Percentiles rank a stretch among this genome's conserved stretches.
Conservation (phyloP, 2,329 filamentous ascomycete species). For the Pseudogymnoascus sp. region DNA sequence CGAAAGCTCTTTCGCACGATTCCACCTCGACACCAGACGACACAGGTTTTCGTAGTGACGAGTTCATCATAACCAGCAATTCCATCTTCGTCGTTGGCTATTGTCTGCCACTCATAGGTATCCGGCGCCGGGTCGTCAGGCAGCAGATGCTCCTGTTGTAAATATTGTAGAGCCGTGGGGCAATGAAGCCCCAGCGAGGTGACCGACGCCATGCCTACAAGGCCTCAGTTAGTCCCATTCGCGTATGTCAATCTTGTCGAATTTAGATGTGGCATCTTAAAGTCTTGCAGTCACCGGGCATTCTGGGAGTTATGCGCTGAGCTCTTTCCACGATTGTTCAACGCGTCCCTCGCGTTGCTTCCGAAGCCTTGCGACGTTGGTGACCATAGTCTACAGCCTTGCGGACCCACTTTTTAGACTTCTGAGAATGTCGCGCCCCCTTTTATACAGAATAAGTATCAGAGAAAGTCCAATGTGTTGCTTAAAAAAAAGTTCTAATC, state of each 20-base stretch:
- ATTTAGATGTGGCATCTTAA: constrained; percentile 1
- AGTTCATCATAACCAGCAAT: constrained; percentile 27
- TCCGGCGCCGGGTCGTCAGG: constrained; percentile 56
- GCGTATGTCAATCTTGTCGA: not conserved
- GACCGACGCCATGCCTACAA: constrained; percentile 68
- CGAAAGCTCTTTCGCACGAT: constrained; percentile 79
- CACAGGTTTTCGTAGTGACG: constrained; percentile 59
- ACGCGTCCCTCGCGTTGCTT: constrained; percentile 1
- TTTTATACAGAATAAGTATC: not conserved
- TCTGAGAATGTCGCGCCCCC: not conserved
- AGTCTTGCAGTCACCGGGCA: not conserved
- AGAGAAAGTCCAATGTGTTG: not conserved
- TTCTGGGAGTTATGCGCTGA: not conserved
- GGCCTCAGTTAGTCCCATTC: not conserved
- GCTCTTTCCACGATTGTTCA: constrained; percentile 5
- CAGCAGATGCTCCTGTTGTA: constrained; percentile 73
- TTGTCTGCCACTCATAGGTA: constrained; percentile 70
- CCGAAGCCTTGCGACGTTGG: not conserved
- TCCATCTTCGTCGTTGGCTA: constrained; percentile 37
- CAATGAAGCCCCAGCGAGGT: constrained; percentile 86
- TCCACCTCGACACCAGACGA: constrained; percentile 83
- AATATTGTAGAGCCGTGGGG: constrained; percentile 74
- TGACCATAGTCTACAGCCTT: not conserved
- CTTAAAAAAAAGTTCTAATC: not conserved
- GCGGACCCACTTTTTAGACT: not conserved